Percentiles rank a stretch among this genome's conserved stretches.
Conservation (phyloP, 768 basidiomycete species). For the Termitomyces sp. region DNA sequence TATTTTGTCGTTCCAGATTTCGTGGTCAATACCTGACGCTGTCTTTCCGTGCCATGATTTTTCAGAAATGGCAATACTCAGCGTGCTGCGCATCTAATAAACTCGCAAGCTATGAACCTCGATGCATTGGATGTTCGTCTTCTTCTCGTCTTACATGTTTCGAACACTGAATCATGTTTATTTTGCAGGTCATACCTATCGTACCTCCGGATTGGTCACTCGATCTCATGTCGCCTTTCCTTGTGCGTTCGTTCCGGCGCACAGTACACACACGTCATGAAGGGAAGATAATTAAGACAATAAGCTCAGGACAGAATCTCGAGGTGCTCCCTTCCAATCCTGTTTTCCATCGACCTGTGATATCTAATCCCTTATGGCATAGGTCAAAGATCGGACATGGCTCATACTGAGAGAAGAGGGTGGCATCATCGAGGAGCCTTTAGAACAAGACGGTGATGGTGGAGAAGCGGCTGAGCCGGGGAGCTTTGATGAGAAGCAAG, state of each 20-base stretch:
- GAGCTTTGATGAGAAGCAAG: slow-evolving; percentile 42
- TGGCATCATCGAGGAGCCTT: slow-evolving; percentile 60
- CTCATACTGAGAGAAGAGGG: slow-evolving; percentile 55
- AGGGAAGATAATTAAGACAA: slow-evolving; percentile 70
- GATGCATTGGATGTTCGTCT: slow-evolving; percentile 70
- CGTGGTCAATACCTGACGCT: too few relatives aligned
- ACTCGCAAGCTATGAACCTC: slow-evolving; percentile 75
- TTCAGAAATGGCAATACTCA: slow-evolving; percentile 47
- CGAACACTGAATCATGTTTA: neutral
- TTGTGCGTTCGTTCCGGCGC: slow-evolving; percentile 73
- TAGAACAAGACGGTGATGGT: slow-evolving; percentile 34
- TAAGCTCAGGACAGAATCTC: slow-evolving; percentile 77
- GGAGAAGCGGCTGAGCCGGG: slow-evolving; percentile 16
- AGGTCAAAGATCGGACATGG: slow-evolving; percentile 62
- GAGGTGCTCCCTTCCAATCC: slow-evolving; percentile 33
- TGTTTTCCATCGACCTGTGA: neutral
- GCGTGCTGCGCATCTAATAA: slow-evolving; percentile 64
- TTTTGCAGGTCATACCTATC: slow-evolving; percentile 49
- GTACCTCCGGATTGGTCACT: slow-evolving; percentile 79
- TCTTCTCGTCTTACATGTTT: neutral
- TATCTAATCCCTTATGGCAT: neutral
- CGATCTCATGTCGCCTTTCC: slow-evolving; percentile 65
- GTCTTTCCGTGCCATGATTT: neutral
- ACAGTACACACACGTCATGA: slow-evolving; percentile 68
- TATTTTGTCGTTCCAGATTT: too few relatives aligned